These are phyloP conservation scores for Mycena vitilis DNA, from an alignment of 768 basidiomycete genomes.

Conservation along the genomic window DNA sequence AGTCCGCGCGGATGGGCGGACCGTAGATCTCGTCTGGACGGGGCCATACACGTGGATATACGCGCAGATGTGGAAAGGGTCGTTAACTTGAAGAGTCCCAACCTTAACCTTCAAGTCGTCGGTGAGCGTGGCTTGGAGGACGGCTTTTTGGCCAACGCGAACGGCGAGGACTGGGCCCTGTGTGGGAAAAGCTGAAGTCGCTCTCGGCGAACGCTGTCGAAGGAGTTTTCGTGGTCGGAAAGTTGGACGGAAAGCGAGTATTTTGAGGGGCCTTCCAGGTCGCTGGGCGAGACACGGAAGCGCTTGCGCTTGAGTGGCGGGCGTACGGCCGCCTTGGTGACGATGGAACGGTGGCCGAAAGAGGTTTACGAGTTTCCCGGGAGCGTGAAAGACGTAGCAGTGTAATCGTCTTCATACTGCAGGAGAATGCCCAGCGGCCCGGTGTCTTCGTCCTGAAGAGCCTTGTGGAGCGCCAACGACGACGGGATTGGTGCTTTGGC, in stretches of 20 bases:
- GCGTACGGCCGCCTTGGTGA: conserved; percentile 19
- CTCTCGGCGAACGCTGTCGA: conserved; percentile 54
- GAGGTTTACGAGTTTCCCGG: conserved; percentile 12
- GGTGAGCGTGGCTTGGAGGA: conserved; percentile 27
- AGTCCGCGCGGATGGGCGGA: conserved; percentile 54
- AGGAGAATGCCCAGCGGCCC: conserved; percentile 4
- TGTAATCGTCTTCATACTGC: conserved; percentile 20
- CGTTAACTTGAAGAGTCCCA: conserved; percentile 48
- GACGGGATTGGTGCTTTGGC: conserved; percentile 39
- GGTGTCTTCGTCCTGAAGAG: conserved; percentile 37
- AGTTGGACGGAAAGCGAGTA: conserved; percentile 55
- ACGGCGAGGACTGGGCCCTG: conserved; percentile 30
- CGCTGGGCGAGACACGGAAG: conserved; percentile 48
- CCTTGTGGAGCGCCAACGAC: conserved; percentile 51
- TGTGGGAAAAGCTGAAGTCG: conserved; percentile 40
- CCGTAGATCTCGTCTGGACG: conserved; percentile 55
- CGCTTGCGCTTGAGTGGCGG: conserved; percentile 46
- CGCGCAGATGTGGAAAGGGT: conserved; percentile 14
- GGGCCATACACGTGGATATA: background rate
- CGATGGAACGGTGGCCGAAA: conserved; percentile 20
- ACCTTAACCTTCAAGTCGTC: conserved; percentile 38
- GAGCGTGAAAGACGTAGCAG: conserved; percentile 13
- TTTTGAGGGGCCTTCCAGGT: conserved; percentile 55
- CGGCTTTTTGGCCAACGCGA: conserved; percentile 20
- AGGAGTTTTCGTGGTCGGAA: conserved; percentile 58